A percentile compares a stretch with the other conserved stretches of the same genome.
Conservation (phyloP, 345 rosid species). For the Dipteronia dyeriana region DNA sequence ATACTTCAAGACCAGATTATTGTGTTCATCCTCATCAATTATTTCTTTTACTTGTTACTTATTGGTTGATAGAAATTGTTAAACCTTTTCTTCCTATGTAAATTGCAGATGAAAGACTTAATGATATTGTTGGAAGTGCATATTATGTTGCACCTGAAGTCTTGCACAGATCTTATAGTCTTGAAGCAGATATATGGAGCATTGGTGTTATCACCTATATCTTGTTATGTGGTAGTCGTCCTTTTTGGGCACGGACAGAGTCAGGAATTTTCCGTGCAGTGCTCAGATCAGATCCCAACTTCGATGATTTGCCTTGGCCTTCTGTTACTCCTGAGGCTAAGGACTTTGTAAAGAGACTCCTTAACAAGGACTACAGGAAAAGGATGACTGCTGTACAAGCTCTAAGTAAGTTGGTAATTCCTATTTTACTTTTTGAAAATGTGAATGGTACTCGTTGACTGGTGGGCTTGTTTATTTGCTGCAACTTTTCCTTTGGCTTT, state of each 20-base stretch:
- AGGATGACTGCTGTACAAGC: slow-evolving; percentile 91
- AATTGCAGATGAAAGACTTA: slow-evolving; percentile 69
- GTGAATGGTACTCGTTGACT: not conserved
- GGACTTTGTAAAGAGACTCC: slow-evolving; percentile 81
- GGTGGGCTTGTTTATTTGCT: not conserved
- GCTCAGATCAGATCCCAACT: slow-evolving; percentile 72
- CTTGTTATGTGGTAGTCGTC: slow-evolving; percentile 83
- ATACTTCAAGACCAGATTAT: not conserved
- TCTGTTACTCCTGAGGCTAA: slow-evolving; percentile 70
- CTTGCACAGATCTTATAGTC: slow-evolving; percentile 78
- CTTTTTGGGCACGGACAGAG: slow-evolving; percentile 88
- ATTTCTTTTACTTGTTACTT: not conserved
- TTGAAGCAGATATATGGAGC: slow-evolving; percentile 89
- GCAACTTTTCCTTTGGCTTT: not conserved
- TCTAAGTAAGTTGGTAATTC: slow-evolving; percentile 52
- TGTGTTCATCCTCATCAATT: not conserved
- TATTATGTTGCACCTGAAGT: slow-evolving; percentile 92
- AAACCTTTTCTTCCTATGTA: not conserved
- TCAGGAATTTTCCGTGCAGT: slow-evolving; percentile 87
- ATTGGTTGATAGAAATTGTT: slow-evolving; percentile 2
- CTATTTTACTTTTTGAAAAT: not conserved
- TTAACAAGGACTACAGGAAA: slow-evolving; percentile 81
- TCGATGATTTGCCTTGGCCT: slow-evolving; percentile 83
- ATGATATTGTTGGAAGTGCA: slow-evolving; percentile 88
- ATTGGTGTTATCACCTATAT: slow-evolving; percentile 80